Base-by-base conservation (phyloP, 2,329 filamentous ascomycete species). In the Pseudocercospora ulei region DNA sequence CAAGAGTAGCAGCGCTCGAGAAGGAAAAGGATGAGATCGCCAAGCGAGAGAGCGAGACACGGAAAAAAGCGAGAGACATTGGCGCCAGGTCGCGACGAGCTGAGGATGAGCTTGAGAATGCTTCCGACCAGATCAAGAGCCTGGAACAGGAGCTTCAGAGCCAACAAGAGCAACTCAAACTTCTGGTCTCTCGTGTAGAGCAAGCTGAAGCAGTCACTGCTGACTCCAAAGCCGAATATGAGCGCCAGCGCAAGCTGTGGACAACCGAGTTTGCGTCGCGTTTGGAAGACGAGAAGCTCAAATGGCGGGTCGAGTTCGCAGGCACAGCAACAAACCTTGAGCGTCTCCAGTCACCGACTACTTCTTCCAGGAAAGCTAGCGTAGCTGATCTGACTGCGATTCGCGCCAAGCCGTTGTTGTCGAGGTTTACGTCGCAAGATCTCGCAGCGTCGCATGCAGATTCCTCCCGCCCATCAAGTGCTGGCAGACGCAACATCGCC, bases 1-100 rank as follows among this genome's bases (percentile, higher is more conserved):
- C 83, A 13, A 76, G 87, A 41, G 72, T 90, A 7, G 72, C 78
- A 3, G 79, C 69, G 34, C 68, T 96, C 6, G 90, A 98, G 60
- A 90, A 82, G 57, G 92, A 98, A 60, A 76, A 84, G 39, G 87
- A 96, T 56, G 90, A 98, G 55, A 75, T 83, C 5, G 71, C 77
- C 34, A 78, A 78, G 50, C 78, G 84, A 42, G 90, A 98, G 63
- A 80, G 76, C 3, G 90, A 96, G 24, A 75, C 93, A 63, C 73
- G 90, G 50, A 84, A 81, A 59, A 96, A 92, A 64, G 82, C 86
- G 38, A 75, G 90, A 46, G 90, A 98, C 62, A 71, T 80, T 73
- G 82, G 82, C 38, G 63, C 71, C 9, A 81, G 75, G 58, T 66
- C 68, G 7, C 75, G 83, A 52, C 74, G 72, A 38, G 67, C 82